These are phyloP conservation scores for Mycena chlorophos DNA, from an alignment of 768 basidiomycete species.

Conservation along the genomic window DNA sequence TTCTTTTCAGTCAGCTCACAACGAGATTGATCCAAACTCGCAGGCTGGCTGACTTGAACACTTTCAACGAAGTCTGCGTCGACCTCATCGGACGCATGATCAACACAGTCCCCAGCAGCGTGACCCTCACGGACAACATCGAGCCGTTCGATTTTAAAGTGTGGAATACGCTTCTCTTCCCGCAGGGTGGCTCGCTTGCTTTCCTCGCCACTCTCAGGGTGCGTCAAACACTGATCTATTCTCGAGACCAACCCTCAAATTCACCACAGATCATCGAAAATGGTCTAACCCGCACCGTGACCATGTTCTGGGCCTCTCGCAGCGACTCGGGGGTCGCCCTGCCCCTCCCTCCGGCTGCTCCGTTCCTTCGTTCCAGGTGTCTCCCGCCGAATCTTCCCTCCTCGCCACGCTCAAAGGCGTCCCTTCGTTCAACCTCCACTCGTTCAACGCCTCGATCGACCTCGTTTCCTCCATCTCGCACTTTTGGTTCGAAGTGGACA, in stretches of 20 bases:
- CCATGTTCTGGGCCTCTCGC: conserved; percentile 3
- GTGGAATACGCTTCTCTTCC: conserved; percentile 1
- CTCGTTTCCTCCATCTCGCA: conserved; percentile 1
- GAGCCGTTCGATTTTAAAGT: conserved; percentile 10
- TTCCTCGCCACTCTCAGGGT: conserved; percentile 2
- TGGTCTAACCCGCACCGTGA: neutral
- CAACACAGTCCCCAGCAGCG: conserved; percentile 19
- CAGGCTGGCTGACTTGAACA: neutral
- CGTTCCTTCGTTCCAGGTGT: too few relatives aligned
- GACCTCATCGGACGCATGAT: conserved; percentile 16
- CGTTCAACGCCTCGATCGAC: conserved; percentile 1
- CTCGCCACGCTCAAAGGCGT: neutral
- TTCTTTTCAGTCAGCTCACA: neutral
- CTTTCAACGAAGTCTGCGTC: conserved; percentile 10
- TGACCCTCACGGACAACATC: conserved; percentile 16
- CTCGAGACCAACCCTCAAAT: too few relatives aligned
- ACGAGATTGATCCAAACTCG: too few relatives aligned
- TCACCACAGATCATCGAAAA: neutral
- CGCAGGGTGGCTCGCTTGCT: neutral
- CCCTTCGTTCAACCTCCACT: neutral
- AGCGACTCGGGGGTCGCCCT: too few relatives aligned
- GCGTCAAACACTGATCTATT: too few relatives aligned
- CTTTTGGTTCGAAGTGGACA: conserved; percentile 2
- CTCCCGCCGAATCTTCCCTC: neutral
- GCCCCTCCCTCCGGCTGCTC: too few relatives aligned